Evolutionary conservation across 2,329 filamentous ascomycete species (phyloP), one percentile per base, ranked within the genome.

Genomic region (Pseudocercospora macadamiae): DNA sequence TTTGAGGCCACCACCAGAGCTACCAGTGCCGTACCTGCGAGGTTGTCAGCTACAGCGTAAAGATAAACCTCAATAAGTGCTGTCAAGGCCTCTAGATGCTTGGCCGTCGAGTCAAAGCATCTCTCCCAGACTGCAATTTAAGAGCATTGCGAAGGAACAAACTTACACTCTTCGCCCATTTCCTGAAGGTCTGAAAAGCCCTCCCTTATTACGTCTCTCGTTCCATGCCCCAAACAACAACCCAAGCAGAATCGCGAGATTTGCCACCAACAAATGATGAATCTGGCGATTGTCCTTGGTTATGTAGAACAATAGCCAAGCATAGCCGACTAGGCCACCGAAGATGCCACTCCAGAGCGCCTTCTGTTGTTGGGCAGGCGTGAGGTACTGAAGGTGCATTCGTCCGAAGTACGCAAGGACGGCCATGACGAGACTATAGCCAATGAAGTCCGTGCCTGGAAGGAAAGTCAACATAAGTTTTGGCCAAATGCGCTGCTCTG

Each of bases 361-460:
- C 9, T 48, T 54, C 4, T 55, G 48, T 26, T 44, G 51, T 26
- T 56, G 48, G n/a, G 47, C 48, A 14, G 47, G 39, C 18, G 47
- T 48, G 36, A 65, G 60, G 42, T 54, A 28, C 45, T 57, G 52
- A 21, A 56, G 51, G 55, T 59, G 56, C 42, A 63, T 60, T 18
- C 60, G 47, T 25, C 60, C 63, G 53, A 63, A 61, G 53, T 51
- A 63, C 18, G 63, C 58, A n/a, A 63, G 63, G 16, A 51, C 21
- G 10, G 59, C 51, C 51, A 59, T 59, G 19, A 53, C 55, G 8
- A 63, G 47, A 16, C 54, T 55, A 36, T 59, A 61, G 12, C 61
- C 60, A 18, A 65, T 61, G 55, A 63, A 63, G 44, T 63, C 58
- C 45, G 63, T 53, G n/a, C n/a, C n/a, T n/a, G n/a, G n/a, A n/a